These are phyloP conservation scores for Heliamphora ciliata DNA, from an alignment of 179 eudicot species.

Conservation along the genomic window DNA sequence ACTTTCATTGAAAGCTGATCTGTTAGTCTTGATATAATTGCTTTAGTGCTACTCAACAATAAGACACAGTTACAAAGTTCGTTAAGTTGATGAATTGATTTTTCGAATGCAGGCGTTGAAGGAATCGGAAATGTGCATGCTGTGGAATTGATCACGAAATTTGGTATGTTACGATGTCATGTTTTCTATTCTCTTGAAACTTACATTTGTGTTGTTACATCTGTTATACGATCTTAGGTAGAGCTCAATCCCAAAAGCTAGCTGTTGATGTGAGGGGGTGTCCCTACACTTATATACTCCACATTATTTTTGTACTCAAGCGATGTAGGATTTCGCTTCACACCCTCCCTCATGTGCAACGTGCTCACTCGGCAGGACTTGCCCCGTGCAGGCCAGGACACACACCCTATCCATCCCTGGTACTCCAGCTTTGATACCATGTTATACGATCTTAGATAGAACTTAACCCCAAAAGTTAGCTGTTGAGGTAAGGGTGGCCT, in stretches of 20 bases:
- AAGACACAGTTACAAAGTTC: neutral
- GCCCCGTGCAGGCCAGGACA: too few relatives aligned
- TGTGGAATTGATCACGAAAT: slow-evolving; percentile 68
- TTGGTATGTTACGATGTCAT: slow-evolving; percentile 35
- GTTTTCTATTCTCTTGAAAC: slow-evolving; percentile 7
- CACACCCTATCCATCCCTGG: too few relatives aligned
- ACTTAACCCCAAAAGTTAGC: too few relatives aligned
- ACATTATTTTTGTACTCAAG: too few relatives aligned
- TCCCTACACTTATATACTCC: too few relatives aligned
- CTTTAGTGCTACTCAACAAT: neutral
- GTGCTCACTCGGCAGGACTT: too few relatives aligned
- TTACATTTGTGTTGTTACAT: neutral
- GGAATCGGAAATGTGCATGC: slow-evolving; percentile 93
- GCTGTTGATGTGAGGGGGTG: too few relatives aligned
- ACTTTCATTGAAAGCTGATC: neutral
- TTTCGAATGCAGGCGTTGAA: slow-evolving; percentile 55
- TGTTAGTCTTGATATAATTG: neutral
- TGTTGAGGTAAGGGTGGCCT: too few relatives aligned
- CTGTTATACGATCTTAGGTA: neutral
- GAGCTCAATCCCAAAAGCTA: neutral
- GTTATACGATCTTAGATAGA: too few relatives aligned
- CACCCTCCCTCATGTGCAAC: too few relatives aligned
- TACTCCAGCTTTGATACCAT: too few relatives aligned
- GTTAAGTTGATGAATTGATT: neutral
- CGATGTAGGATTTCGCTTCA: too few relatives aligned